Evolutionary conservation across 345 rosid genomes (phyloP), one percentile per base, ranked within the genome.

Genomic region (Eucalyptus rudis): DNA sequence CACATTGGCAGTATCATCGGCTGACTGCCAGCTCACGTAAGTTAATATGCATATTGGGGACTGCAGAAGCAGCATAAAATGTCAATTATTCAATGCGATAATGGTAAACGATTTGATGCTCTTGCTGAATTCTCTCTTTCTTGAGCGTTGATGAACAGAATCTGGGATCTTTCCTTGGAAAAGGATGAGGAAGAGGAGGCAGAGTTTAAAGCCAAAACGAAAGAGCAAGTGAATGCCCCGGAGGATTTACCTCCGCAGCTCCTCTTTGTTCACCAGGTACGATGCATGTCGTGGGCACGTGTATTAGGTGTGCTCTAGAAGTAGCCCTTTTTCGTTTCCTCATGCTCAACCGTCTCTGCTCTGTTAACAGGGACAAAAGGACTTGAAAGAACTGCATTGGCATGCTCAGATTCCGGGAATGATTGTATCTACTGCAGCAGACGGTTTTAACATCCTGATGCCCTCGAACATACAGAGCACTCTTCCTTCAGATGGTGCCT

Each of bases 331-430:
- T 76, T 76, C 47, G 1, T 36, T 76, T 36, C 14, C 27, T 76
- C 47, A 11, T 76, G 45, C 47, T 76, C 83, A 76, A 36, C 86
- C 29, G 29, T 29, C 43, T 25, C 11, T 64, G 25, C 29, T 50
- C 49, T 86, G 13, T 31, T 86, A 27, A 90, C 96, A 96, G 99
- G 99, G 99, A 29, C 99, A 98, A 87, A 95, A 95, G 45, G 97
- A 98, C 92, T 92, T 95, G 95, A 98, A 97, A 93, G 99, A 98
- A 91, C 95, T 97, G 89, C 99, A 97, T 76, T 98, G 99, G 99
- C 99, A 98, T 84, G 64, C 92, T 87, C 99, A 97, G 94, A 95
- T 98, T 88, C 99, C 99, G 0, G 99, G 98, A 87, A 98, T 97
- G 99, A 56, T 97, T 6, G 96, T 97, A 79, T 94, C 98, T 16